Evolutionary conservation across 352 stramenopile species (phyloP).

Genomic region (Phytopythium oedochilum): DNA sequence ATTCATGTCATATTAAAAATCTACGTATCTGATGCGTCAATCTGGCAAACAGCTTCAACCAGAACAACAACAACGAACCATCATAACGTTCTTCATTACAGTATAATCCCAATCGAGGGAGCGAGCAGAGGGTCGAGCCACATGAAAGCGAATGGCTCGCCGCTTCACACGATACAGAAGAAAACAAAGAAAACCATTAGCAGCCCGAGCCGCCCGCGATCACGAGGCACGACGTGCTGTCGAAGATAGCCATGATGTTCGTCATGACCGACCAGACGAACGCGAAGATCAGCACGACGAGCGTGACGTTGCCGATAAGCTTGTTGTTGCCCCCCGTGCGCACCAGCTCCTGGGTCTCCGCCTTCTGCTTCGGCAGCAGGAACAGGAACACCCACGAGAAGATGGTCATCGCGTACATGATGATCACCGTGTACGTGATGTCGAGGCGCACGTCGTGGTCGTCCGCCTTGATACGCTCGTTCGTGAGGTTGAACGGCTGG

Average conservation of each 20-base stretch:
- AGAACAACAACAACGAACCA: too few species aligned
- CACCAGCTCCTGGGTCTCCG: slow-evolving; percentile 17
- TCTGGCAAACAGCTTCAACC: too few species aligned
- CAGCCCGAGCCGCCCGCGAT: slow-evolving; percentile 21
- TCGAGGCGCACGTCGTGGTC: slow-evolving; percentile 14
- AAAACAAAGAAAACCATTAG: slow-evolving; percentile 11
- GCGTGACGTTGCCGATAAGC: slow-evolving; percentile 20
- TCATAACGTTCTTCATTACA: too few species aligned
- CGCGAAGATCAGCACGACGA: slow-evolving; percentile 20
- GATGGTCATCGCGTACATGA: slow-evolving; percentile 26
- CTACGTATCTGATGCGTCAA: too few species aligned
- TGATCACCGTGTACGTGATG: slow-evolving; percentile 23
- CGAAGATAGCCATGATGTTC: slow-evolving; percentile 42
- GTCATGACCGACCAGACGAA: slow-evolving; percentile 30
- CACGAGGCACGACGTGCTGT: slow-evolving; percentile 25
- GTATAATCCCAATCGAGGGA: too few species aligned
- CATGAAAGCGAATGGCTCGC: too few species aligned
- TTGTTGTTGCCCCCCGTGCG: slow-evolving; percentile 21
- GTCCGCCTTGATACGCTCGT: slow-evolving; percentile 21
- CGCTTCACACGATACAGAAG: too few species aligned
- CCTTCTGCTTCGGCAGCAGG: slow-evolving; percentile 28
- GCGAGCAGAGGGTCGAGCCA: too few species aligned
- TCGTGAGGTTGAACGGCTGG: slow-evolving; percentile 17
- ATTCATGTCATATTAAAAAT: too few species aligned
- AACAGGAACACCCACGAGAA: slow-evolving; percentile 22